Conservation (phyloP, 2,329 filamentous ascomycete genomes). For the Penicillium sp. region DNA sequence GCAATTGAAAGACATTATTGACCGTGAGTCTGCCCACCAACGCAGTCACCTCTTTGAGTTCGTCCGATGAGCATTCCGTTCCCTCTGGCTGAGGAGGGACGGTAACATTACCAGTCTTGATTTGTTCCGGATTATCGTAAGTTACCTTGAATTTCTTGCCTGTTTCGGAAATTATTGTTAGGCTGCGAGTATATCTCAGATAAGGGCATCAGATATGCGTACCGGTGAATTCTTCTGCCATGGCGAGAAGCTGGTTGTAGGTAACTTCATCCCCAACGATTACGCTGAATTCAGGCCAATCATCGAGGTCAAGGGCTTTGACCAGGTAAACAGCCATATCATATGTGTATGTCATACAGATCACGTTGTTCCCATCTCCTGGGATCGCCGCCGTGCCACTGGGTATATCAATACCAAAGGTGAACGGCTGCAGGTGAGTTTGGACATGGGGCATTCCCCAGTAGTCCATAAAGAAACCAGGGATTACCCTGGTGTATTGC, state of each 20-base stretch:
- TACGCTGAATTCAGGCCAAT: constrained; percentile 38
- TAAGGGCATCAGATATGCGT: constrained; percentile 13
- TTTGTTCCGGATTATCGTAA: constrained; percentile 27
- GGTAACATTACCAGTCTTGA: constrained; percentile 31
- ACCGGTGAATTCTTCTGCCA: constrained; percentile 39
- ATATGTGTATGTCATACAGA: constrained; percentile 43
- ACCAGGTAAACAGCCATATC: constrained; percentile 45
- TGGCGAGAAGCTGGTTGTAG: constrained; percentile 39
- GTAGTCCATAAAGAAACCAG: constrained; percentile 43
- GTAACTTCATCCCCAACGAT: constrained; percentile 37
- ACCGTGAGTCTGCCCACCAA: constrained; percentile 25
- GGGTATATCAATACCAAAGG: constrained; percentile 40
- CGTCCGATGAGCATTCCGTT: constrained; percentile 15
- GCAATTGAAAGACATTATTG: constrained; percentile 24
- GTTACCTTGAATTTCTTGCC: constrained; percentile 32
- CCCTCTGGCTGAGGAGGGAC: constrained; percentile 22
- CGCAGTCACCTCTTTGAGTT: constrained; percentile 21
- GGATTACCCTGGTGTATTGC: constrained; percentile 34
- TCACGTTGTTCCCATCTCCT: constrained; percentile 39
- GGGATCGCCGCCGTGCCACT: constrained; percentile 43
- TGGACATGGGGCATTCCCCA: constrained; percentile 34
- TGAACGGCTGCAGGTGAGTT: constrained; percentile 34
- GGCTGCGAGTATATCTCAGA: not conserved
- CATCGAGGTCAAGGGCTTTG: constrained; percentile 34
- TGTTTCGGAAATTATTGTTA: constrained; percentile 1